These are phyloP conservation scores for Lipomyces yarrowii DNA, from an alignment of 1,139 yeast genomes.

Conservation along the genomic window DNA sequence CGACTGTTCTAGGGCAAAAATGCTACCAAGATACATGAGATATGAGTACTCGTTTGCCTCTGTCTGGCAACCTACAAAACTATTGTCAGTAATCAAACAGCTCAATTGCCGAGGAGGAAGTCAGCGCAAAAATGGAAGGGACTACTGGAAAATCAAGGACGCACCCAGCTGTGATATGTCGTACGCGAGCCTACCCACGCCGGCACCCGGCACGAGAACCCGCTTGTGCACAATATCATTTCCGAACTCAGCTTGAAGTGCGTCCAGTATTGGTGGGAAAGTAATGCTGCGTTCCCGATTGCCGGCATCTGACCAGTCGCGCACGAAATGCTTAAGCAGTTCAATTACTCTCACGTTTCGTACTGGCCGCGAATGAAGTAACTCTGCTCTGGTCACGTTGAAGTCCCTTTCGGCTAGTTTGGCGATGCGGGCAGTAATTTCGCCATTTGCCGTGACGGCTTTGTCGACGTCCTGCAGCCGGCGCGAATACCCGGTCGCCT, in stretches of 20 bases:
- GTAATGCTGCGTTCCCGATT: conserved; percentile 18
- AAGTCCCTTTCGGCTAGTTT: conserved; percentile 14
- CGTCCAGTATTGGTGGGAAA: conserved; percentile 39
- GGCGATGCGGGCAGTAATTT: conserved; percentile 15
- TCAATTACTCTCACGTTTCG: conserved; percentile 20
- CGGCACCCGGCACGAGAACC: conserved; percentile 80
- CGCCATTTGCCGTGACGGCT: conserved; percentile 12
- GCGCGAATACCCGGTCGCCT: conserved; percentile 17
- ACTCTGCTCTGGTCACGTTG: conserved; percentile 19
- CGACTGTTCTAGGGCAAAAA: conserved; percentile 58
- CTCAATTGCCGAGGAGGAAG: not conserved
- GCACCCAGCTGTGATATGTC: conserved; percentile 61
- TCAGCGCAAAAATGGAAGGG: not conserved
- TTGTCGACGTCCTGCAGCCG: conserved; percentile 22
- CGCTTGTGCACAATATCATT: conserved; percentile 44
- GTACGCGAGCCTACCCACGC: conserved; percentile 75
- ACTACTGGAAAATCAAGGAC: conserved; percentile 3
- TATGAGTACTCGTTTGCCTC: conserved; percentile 86
- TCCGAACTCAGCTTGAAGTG: conserved; percentile 52
- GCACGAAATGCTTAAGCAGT: conserved; percentile 57
- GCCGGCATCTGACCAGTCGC: conserved; percentile 69
- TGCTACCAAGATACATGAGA: conserved; percentile 77
- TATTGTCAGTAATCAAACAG: not conserved
- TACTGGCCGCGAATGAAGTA: conserved; percentile 13
- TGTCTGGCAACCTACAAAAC: conserved; percentile 55